Evolutionary conservation across 495 filamentous ascomycete species (phyloP).

Genomic region (Copromyces sp.): DNA sequence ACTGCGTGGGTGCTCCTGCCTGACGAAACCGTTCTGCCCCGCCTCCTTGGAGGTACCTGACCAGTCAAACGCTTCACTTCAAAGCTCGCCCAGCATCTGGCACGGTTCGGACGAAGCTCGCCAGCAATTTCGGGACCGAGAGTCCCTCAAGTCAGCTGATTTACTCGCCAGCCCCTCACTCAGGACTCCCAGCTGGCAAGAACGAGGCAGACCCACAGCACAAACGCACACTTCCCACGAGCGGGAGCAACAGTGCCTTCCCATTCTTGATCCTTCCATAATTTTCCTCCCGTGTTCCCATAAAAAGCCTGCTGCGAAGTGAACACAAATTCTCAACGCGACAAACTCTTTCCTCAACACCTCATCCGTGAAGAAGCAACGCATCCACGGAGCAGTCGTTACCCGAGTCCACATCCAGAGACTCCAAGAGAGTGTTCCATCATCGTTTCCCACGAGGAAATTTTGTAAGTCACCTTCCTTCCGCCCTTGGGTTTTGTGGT

Average conservation of each 20-base stretch:
- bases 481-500: not conserved
- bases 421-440: not conserved
- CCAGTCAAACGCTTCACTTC: not conserved
- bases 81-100: not conserved
- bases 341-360: not conserved
- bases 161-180: not conserved
- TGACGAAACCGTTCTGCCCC: not conserved
- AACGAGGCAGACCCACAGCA: not conserved
- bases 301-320: not conserved
- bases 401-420: not conserved
- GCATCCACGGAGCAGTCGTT: too few relatives aligned
- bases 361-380: not conserved
- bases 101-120: not conserved
- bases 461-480: not conserved
- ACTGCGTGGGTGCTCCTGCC: not conserved
- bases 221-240: not conserved
- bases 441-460: not conserved
- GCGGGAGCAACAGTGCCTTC: not conserved
- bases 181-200: not conserved
- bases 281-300: not conserved
- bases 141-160: not conserved
- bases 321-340: not conserved
- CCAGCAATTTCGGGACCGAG: not conserved
- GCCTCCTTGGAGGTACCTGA: not conserved
- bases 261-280: not conserved